A percentile compares a stretch with the other conserved stretches of the same genome.
Conservation (phyloP, 1,284 basidiomycete species). For the Cystobasidiaceae sp. region DNA sequence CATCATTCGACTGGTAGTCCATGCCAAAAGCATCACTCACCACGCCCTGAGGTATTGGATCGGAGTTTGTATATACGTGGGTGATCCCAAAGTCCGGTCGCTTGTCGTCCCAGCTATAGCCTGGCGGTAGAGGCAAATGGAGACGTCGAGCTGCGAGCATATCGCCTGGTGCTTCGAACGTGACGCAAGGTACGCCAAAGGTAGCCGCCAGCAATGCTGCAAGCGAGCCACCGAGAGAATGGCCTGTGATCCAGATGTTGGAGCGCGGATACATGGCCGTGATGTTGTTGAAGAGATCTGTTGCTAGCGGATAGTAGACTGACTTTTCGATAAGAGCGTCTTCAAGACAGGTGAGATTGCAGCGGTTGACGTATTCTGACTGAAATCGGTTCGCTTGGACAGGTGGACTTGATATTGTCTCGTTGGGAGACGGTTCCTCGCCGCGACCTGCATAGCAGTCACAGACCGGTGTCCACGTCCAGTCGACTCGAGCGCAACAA, state of each 20-base stretch:
- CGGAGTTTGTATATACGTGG: slow-evolving; percentile 56
- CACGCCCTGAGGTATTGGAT: slow-evolving; percentile 46
- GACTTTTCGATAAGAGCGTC: slow-evolving; percentile 71
- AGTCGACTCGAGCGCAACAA: slow-evolving; percentile 90
- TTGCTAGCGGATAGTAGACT: slow-evolving; percentile 73
- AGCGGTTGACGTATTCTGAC: slow-evolving; percentile 49
- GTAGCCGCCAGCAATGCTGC: slow-evolving; percentile 81
- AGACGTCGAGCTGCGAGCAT: slow-evolving; percentile 74
- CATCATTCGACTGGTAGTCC: too few species aligned
- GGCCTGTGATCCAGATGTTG: slow-evolving; percentile 88
- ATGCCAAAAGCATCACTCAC: not conserved
- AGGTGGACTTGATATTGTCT: slow-evolving; percentile 20
- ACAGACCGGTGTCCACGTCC: slow-evolving; percentile 93
- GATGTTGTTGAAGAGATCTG: slow-evolving; percentile 87
- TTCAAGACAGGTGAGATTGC: slow-evolving; percentile 77
- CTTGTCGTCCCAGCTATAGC: slow-evolving; percentile 33
- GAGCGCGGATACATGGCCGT: slow-evolving; percentile 88
- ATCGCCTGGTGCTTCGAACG: slow-evolving; percentile 90
- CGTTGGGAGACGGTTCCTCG: slow-evolving; percentile 44
- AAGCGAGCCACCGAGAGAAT: slow-evolving; percentile 82
- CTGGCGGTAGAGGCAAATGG: slow-evolving; percentile 68
- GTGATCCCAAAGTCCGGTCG: slow-evolving; percentile 46
- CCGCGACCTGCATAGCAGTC: slow-evolving; percentile 77
- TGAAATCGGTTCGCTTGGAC: not conserved
- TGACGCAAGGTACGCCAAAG: slow-evolving; percentile 83